Evolutionary conservation across 108 stramenopile genomes (phyloP), one percentile per base, ranked within the genome.

Genomic region (Skeletonema costatum): DNA sequence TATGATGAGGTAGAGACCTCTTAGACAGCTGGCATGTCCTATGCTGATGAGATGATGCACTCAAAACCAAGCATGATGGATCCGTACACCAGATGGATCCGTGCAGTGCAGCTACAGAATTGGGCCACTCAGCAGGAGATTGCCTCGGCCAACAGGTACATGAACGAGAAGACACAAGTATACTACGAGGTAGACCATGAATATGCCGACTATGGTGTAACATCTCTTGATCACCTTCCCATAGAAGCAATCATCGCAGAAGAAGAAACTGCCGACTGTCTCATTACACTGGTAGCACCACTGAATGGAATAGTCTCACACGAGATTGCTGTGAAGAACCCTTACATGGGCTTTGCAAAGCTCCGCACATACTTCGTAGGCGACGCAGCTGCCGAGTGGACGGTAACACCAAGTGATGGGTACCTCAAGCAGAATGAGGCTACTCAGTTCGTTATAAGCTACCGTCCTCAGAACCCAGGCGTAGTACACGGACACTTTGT

Each of bases 321-420:
- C 65, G 89, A 91, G 31, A 81, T 90, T 71, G 74, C 64, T 76
- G 84, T 89, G 70, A 76, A 85, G 82, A 94, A 94, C 72, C 78
- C 76, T 11, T 95, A 86, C 90, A 95, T 95, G 90, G 94, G 94
- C 12, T 95, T 87, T 83, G 90, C 94, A 8, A 87, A 92, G 66
- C 92, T 92, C 65, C 88, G 94, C 31, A 90, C 94, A 25, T 84
- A 81, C 33, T 91, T 95, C 62, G 84, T 87, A 53, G 25, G 25
- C 25, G 25, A 25, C 25, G 25, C 25, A 25, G 25, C 25, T 25
- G 25, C 25, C 25, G 25, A 87, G 48, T 95, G 85, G 78, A 82
- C 83, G 29, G 87, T 92, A 8, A 72, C 82, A 48, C 89, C 94
- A 21, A 71, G 77, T 6, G 91, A 95, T 65, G 89, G 88, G 48